These are phyloP conservation scores for Tricholoma saponaceum DNA, from an alignment of 768 basidiomycete genomes.

Conservation along the genomic window DNA sequence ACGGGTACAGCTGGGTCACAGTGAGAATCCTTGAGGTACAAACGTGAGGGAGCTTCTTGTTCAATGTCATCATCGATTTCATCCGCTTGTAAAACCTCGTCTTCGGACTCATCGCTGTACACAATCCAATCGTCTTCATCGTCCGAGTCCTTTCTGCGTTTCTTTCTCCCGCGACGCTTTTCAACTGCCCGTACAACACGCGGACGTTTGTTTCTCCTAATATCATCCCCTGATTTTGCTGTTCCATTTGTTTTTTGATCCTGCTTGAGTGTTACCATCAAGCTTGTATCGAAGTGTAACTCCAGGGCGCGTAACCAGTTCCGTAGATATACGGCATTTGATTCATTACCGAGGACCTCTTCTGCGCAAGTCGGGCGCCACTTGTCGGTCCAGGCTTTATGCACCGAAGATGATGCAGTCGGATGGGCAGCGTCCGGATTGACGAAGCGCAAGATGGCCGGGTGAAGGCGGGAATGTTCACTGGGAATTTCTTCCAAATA, in stretches of 20 bases:
- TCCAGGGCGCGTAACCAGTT: conserved; percentile 77
- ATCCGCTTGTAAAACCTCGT: conserved; percentile 19
- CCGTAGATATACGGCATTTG: conserved; percentile 63
- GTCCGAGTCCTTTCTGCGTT: conserved; percentile 46
- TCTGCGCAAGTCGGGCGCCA: conserved; percentile 73
- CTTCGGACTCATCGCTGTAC: conserved; percentile 30
- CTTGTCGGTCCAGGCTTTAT: conserved; percentile 65
- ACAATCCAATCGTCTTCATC: conserved; percentile 63
- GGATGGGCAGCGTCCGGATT: not conserved
- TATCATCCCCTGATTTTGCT: conserved; percentile 21
- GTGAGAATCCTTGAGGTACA: conserved; percentile 11
- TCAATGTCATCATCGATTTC: conserved; percentile 34
- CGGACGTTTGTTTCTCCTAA: conserved; percentile 51
- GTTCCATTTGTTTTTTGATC: conserved; percentile 16
- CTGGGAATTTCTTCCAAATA: conserved; percentile 23
- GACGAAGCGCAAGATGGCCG: conserved; percentile 44
- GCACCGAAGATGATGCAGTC: conserved; percentile 16
- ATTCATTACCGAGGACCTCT: conserved; percentile 78
- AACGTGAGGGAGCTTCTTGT: conserved; percentile 24
- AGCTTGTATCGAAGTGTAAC: conserved; percentile 39
- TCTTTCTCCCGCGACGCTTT: conserved; percentile 48
- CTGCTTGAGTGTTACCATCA: conserved; percentile 2
- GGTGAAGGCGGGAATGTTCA: conserved; percentile 37
- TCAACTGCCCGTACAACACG: conserved; percentile 52
- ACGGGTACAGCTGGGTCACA: conserved; percentile 14